Percentiles rank a stretch among this genome's conserved stretches.
phyloP scores from a whole-genome alignment of 169 alveolate genomes.

The Cryptosporidium sp. region DNA sequence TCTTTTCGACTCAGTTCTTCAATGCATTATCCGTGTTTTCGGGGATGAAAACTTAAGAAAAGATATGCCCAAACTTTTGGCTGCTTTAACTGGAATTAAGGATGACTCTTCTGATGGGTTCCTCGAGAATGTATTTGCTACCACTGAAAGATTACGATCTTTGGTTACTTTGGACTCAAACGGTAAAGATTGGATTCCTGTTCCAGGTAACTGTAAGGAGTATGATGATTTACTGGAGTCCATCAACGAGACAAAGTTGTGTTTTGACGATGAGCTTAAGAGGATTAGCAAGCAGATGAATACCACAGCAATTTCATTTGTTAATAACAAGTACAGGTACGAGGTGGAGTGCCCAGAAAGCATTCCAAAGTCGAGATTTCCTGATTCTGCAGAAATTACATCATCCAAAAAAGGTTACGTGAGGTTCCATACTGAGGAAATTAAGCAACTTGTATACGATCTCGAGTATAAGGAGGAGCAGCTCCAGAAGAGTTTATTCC shows the following conservation, averaged over 20 bases:
- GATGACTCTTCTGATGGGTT: slow-evolving; percentile 25
- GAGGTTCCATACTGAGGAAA: slow-evolving; percentile 88
- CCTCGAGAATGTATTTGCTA: slow-evolving; percentile 16
- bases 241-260: slow-evolving; percentile 74
- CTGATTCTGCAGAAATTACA: slow-evolving; percentile 87
- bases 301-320: slow-evolving; percentile 78
- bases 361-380: slow-evolving; percentile 80
- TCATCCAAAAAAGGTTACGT: slow-evolving; percentile 92
- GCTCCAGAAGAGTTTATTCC: slow-evolving; percentile 85
- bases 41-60: slow-evolving; percentile 31
- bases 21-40: slow-evolving; percentile 44
- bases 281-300: slow-evolving; percentile 54
- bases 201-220: slow-evolving; percentile 78
- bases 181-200: slow-evolving; percentile 77
- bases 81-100: slow-evolving; percentile 48
- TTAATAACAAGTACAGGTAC: slow-evolving; percentile 89
- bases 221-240: slow-evolving; percentile 80
- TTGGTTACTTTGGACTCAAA: slow-evolving; percentile 28
- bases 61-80: slow-evolving; percentile 34
- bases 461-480: slow-evolving; percentile 90
- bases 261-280: slow-evolving; percentile 76
- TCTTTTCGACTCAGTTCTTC: slow-evolving; percentile 74
- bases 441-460: slow-evolving; percentile 82
- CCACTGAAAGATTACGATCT: slow-evolving; percentile 31
- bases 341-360: slow-evolving; percentile 90